Evolutionary conservation across 495 filamentous ascomycete species (phyloP).

Genomic region (Daldinia concentrica): DNA sequence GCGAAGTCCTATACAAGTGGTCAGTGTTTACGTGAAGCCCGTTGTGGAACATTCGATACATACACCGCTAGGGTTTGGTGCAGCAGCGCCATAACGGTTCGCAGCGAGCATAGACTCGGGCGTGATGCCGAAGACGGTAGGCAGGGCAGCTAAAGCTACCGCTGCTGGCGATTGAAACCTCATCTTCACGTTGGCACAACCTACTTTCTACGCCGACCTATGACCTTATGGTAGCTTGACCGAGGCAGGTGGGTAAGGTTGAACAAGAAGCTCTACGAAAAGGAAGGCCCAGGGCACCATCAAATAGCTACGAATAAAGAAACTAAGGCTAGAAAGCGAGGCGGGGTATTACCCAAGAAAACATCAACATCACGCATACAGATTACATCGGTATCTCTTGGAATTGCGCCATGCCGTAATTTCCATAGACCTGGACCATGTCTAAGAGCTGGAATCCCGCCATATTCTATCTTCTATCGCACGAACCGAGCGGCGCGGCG

Average conservation of each 20-base stretch:
- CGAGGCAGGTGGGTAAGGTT: conserved; percentile 9
- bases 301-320: conserved; percentile 15
- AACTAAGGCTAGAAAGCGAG: conserved; percentile 15
- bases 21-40: neutral
- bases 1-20: conserved; percentile 40
- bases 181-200: conserved; percentile 37
- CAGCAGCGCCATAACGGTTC: conserved; percentile 45
- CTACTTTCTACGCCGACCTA: conserved; percentile 24
- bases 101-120: conserved; percentile 45
- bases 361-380: conserved; percentile 38
- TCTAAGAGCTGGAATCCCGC: conserved; percentile 23
- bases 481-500: conserved; percentile 6
- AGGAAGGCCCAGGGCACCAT: conserved; percentile 18
- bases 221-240: conserved; percentile 7
- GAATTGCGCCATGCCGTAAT: conserved; percentile 35
- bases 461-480: conserved; percentile 16
- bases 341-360: conserved; percentile 34
- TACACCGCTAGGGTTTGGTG: conserved; percentile 46
- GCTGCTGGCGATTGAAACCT: conserved; percentile 41
- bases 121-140: conserved; percentile 43
- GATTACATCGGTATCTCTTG: conserved; percentile 38
- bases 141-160: conserved; percentile 43
- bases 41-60: conserved; percentile 30
- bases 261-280: conserved; percentile 7
- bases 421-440: conserved; percentile 32